These are phyloP conservation scores for Yarrowia galli DNA, from an alignment of 1,139 yeast species.

Conservation along the genomic window DNA sequence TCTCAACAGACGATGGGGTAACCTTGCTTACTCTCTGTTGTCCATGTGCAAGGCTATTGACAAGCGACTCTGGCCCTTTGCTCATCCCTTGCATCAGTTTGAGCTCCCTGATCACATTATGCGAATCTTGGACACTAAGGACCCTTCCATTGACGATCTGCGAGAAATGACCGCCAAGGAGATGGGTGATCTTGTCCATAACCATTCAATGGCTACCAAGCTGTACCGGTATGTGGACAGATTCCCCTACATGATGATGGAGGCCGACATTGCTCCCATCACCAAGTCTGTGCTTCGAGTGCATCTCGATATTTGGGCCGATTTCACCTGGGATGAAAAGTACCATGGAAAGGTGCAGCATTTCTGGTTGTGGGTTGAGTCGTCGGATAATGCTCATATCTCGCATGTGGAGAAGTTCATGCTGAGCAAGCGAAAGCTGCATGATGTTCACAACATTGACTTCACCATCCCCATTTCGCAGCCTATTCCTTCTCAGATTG, in stretches of 20 bases:
- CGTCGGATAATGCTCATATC: slow-evolving; percentile 69
- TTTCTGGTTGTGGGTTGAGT: slow-evolving; percentile 91
- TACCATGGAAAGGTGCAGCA: slow-evolving; percentile 84
- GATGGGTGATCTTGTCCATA: slow-evolving; percentile 88
- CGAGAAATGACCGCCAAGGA: slow-evolving; percentile 79
- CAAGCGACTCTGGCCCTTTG: slow-evolving; percentile 83
- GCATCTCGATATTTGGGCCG: slow-evolving; percentile 72
- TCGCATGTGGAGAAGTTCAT: slow-evolving; percentile 85
- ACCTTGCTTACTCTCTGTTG: slow-evolving; percentile 73
- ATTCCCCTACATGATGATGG: slow-evolving; percentile 76
- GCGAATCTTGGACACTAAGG: slow-evolving; percentile 67
- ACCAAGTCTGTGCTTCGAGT: slow-evolving; percentile 86
- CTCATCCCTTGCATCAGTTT: slow-evolving; percentile 89
- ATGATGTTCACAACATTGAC: slow-evolving; percentile 73
- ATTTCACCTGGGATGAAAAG: slow-evolving; percentile 82
- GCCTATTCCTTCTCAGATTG: slow-evolving; percentile 87
- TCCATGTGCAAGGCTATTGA: slow-evolving; percentile 88
- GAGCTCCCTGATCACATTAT: slow-evolving; percentile 74
- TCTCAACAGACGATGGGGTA: slow-evolving; percentile 88
- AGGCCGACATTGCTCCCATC: slow-evolving; percentile 88
- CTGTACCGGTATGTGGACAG: slow-evolving; percentile 67
- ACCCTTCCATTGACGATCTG: slow-evolving; percentile 72
- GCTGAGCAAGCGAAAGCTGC: slow-evolving; percentile 64
- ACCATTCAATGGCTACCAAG: slow-evolving; percentile 71
- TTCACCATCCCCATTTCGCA: slow-evolving; percentile 91